Conservation (phyloP, 2,329 filamentous ascomycete species). For the Beauveria asiatica region DNA sequence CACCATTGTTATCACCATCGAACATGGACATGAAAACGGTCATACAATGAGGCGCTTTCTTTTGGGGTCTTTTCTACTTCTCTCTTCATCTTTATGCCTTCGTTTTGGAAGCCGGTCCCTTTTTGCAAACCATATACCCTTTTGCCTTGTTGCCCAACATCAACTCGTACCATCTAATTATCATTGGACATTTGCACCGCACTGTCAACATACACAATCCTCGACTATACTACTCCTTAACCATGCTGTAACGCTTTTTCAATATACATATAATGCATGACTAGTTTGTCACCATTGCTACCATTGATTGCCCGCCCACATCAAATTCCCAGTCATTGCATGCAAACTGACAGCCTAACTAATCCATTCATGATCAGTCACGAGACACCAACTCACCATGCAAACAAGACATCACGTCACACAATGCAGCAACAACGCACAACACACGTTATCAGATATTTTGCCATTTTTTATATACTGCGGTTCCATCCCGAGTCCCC, state of each 20-base stretch:
- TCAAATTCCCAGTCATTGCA: background rate
- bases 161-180: background rate
- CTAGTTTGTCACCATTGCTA: too few relatives aligned
- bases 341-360: background rate
- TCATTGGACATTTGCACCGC: background rate
- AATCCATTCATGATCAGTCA: background rate
- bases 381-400: background rate
- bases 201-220: background rate
- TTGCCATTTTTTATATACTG: constrained; percentile 15
- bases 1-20: background rate
- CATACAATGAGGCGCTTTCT: background rate
- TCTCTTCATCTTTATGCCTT: background rate
- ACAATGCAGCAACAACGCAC: background rate
- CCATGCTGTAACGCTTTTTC: background rate
- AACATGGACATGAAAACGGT: background rate
- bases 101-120: background rate
- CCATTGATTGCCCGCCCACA: background rate
- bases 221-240: too few relatives aligned
- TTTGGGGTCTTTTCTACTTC: background rate
- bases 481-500: constrained; percentile 10
- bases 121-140: background rate
- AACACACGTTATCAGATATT: constrained; percentile 2
- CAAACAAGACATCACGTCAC: background rate
- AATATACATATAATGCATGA: background rate
- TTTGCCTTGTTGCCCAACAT: background rate